Conservation (phyloP, 2,329 filamentous ascomycete genomes). For the Neodidymelliopsis sp. region DNA sequence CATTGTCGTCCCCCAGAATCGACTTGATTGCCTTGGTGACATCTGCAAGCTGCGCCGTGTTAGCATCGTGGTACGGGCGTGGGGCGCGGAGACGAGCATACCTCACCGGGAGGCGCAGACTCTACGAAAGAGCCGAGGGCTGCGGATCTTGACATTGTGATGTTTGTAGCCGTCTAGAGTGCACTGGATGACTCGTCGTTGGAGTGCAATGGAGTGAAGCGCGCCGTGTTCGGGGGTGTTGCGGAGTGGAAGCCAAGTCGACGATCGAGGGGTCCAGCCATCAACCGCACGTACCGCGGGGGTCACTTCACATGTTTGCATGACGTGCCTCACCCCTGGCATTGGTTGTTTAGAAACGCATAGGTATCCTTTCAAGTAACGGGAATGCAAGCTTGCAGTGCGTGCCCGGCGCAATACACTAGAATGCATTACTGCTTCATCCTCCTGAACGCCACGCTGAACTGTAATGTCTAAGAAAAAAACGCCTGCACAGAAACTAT, state of each 20-base stretch:
- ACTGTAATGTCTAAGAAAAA: slow-evolving; percentile 6
- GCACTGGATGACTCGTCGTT: slow-evolving; percentile 2
- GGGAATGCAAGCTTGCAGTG: slow-evolving; percentile 7
- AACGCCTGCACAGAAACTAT: not conserved
- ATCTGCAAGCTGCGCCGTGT: slow-evolving; percentile 73
- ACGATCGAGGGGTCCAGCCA: slow-evolving; percentile 28
- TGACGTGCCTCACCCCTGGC: not conserved
- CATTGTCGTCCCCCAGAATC: slow-evolving; percentile 73
- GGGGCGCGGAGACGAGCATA: slow-evolving; percentile 54
- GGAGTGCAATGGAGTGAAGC: slow-evolving; percentile 15
- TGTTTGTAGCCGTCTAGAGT: not conserved
- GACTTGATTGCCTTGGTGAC: slow-evolving; percentile 92
- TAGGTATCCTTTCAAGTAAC: slow-evolving; percentile 2
- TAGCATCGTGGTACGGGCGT: slow-evolving; percentile 23
- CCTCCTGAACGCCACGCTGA: slow-evolving; percentile 40
- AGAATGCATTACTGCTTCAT: not conserved
- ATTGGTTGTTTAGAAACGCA: not conserved
- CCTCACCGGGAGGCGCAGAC: slow-evolving; percentile 95
- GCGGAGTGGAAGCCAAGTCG: slow-evolving; percentile 34
- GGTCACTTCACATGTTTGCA: not conserved
- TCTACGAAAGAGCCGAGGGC: slow-evolving; percentile 80
- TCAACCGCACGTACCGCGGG: slow-evolving; percentile 5
- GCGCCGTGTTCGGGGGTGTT: slow-evolving; percentile 20
- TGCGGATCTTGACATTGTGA: slow-evolving; percentile 45
- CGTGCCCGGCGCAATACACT: no score